Conservation (phyloP, 2,329 filamentous ascomycete species). For the Calonectria hawksworthii region DNA sequence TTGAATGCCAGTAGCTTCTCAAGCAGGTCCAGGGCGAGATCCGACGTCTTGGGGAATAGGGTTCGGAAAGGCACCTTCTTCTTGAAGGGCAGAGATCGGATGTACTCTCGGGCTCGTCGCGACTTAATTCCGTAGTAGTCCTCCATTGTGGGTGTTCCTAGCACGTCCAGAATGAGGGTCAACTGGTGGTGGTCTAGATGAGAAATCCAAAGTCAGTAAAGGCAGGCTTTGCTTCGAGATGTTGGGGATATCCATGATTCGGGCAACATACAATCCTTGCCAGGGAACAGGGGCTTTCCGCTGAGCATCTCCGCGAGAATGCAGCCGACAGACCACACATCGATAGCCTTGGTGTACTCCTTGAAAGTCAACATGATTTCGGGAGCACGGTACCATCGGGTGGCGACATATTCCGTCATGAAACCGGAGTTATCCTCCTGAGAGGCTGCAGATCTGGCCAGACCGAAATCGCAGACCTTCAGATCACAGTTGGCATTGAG, state of each 20-base stretch:
- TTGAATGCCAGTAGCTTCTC: slow-evolving; percentile 98
- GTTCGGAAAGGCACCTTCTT: slow-evolving; percentile 99
- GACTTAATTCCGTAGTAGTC: slow-evolving; percentile 99
- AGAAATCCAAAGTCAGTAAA: slow-evolving; percentile 21
- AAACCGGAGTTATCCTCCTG: slow-evolving; percentile 99
- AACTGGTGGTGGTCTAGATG: slow-evolving; percentile 92
- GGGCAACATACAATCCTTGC: slow-evolving; percentile 88
- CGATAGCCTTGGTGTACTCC: slow-evolving; percentile 99
- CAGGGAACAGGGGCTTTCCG: slow-evolving; percentile 97
- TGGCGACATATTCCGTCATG: slow-evolving; percentile 99
- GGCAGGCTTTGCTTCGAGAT: not conserved
- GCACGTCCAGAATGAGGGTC: slow-evolving; percentile 95
- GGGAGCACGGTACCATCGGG: slow-evolving; percentile 97
- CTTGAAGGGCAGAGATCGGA: slow-evolving; percentile 97
- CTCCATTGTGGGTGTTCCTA: slow-evolving; percentile 99
- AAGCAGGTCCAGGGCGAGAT: slow-evolving; percentile 90
- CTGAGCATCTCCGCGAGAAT: slow-evolving; percentile 99
- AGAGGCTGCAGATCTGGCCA: slow-evolving; percentile 94
- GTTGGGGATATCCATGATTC: not conserved
- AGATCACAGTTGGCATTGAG: slow-evolving; percentile 99
- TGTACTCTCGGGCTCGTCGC: slow-evolving; percentile 95
- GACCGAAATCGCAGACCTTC: slow-evolving; percentile 98
- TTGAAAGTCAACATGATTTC: slow-evolving; percentile 99
- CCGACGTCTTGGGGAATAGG: slow-evolving; percentile 99
- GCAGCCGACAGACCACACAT: slow-evolving; percentile 98